Percentiles rank a stretch among this genome's conserved stretches.
phyloP scores from a whole-genome alignment of 2,329 filamentous ascomycete genomes.

The Leptographium galeiforme region DNA sequence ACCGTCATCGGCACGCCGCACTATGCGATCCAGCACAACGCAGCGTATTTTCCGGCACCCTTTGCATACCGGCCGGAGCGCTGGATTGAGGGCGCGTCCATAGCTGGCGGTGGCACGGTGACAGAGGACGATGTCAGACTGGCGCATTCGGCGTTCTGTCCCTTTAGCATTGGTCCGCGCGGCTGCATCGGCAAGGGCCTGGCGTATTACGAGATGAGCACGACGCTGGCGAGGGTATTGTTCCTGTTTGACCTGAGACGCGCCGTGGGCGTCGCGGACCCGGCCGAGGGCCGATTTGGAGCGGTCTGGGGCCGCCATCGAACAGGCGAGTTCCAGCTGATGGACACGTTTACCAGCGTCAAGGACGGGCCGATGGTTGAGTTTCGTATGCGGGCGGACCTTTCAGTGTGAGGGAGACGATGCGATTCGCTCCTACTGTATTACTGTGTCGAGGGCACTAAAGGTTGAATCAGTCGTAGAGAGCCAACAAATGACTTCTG shows the following conservation, averaged over 20 bases:
- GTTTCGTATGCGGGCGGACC: constrained; percentile 24
- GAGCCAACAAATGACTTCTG: no score
- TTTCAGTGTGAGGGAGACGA: no score
- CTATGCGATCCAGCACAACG: constrained; percentile 57
- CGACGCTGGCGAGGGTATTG: constrained; percentile 46
- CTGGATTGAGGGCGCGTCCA: constrained; percentile 40
- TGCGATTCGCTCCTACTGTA: no score
- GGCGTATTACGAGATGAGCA: constrained; percentile 54
- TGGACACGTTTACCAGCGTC: constrained; percentile 59
- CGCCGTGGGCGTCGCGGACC: constrained; percentile 33
- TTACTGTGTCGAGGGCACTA: no score
- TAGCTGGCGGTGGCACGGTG: constrained; percentile 16
- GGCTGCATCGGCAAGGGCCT: constrained; percentile 61
- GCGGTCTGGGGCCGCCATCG: constrained; percentile 42
- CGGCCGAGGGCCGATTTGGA: constrained; percentile 35
- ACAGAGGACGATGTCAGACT: constrained; percentile 36
- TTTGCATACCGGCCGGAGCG: constrained; percentile 50
- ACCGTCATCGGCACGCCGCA: constrained; percentile 51
- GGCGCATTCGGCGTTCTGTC: constrained; percentile 59
- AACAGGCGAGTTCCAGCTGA: constrained; percentile 51
- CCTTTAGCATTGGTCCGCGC: constrained; percentile 56
- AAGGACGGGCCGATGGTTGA: constrained; percentile 61
- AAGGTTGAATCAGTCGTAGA: no score
- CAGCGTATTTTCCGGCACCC: constrained; percentile 45
- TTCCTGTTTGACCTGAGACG: constrained; percentile 47